Percentiles rank a stretch among this genome's conserved stretches.
These are phyloP conservation scores for Circinella umbellata DNA, from an alignment of 371 early-diverging fungal species.

Conservation along the genomic window DNA sequence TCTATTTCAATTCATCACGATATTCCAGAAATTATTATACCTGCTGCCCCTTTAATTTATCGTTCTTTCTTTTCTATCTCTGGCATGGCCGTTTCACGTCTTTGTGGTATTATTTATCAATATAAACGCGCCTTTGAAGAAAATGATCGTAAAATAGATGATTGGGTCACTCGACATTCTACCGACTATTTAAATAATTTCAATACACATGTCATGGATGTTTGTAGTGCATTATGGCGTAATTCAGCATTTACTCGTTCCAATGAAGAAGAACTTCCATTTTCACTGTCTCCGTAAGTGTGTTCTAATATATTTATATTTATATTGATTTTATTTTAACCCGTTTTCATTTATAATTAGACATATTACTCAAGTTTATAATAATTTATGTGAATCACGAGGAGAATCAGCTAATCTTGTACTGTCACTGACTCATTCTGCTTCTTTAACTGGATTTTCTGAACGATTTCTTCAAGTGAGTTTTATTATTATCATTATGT, in stretches of 20 bases:
- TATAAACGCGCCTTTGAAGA: constrained; percentile 50
- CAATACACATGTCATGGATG: constrained; percentile 63
- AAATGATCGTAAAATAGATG: constrained; percentile 33
- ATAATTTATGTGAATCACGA: constrained; percentile 36
- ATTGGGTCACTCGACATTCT: constrained; percentile 41
- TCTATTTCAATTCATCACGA: constrained; percentile 45
- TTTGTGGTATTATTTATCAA: constrained; percentile 60
- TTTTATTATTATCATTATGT: neutral
- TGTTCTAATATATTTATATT: neutral
- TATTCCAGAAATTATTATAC: constrained; percentile 58
- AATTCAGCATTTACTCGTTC: constrained; percentile 43
- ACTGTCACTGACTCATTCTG: constrained; percentile 55
- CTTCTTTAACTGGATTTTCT: constrained; percentile 47
- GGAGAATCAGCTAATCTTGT: constrained; percentile 35
- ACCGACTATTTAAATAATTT: constrained; percentile 55
- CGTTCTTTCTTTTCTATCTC: constrained; percentile 55
- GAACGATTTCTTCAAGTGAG: constrained; percentile 46
- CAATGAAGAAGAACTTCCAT: constrained; percentile 37
- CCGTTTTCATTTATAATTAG: constrained; percentile 18
- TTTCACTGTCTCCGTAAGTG: constrained; percentile 49
- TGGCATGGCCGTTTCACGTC: constrained; percentile 58
- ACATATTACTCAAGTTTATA: constrained; percentile 29
- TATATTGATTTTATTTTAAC: neutral
- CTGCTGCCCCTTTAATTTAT: constrained; percentile 55
- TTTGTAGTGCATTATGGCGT: constrained; percentile 62